Evolutionary conservation across 345 rosid species (phyloP).

Genomic region (Microthlaspi erraticum): DNA sequence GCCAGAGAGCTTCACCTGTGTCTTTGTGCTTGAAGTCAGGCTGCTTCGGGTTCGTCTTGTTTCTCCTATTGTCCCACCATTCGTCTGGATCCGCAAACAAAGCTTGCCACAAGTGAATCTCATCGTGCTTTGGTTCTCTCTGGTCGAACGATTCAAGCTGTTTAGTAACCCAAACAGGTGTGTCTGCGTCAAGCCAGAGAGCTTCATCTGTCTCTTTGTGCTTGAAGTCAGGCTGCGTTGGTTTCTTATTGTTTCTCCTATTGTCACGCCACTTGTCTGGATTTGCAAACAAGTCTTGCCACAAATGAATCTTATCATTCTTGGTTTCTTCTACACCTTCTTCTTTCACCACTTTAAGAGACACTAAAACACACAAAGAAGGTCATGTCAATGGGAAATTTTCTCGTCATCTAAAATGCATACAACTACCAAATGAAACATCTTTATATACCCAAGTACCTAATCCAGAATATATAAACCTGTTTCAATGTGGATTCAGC

Average conservation of each 20-base stretch:
- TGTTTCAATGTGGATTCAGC: neutral
- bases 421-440: neutral
- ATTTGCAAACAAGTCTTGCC: slow-evolving; percentile 72
- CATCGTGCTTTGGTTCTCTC: slow-evolving; percentile 40
- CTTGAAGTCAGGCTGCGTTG: slow-evolving; percentile 65
- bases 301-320: slow-evolving; percentile 50
- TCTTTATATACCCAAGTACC: neutral
- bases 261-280: slow-evolving; percentile 85
- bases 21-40: slow-evolving; percentile 81
- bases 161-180: slow-evolving; percentile 72
- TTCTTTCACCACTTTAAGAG: slow-evolving; percentile 8
- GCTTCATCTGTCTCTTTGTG: slow-evolving; percentile 74
- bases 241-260: slow-evolving; percentile 53
- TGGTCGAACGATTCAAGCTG: slow-evolving; percentile 47
- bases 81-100: slow-evolving; percentile 66
- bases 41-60: slow-evolving; percentile 47
- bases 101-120: slow-evolving; percentile 67
- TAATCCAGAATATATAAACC: slow-evolving; percentile 17
- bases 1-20: slow-evolving; percentile 79
- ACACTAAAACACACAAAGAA: slow-evolving; percentile 25
- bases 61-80: slow-evolving; percentile 80
- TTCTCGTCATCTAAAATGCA: neutral
- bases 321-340: slow-evolving; percentile 26
- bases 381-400: neutral
- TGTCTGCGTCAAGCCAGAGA: slow-evolving; percentile 62